Evolutionary conservation across 371 early-diverging fungal species (phyloP).

Genomic region (Sanchytrium tribonematis): DNA sequence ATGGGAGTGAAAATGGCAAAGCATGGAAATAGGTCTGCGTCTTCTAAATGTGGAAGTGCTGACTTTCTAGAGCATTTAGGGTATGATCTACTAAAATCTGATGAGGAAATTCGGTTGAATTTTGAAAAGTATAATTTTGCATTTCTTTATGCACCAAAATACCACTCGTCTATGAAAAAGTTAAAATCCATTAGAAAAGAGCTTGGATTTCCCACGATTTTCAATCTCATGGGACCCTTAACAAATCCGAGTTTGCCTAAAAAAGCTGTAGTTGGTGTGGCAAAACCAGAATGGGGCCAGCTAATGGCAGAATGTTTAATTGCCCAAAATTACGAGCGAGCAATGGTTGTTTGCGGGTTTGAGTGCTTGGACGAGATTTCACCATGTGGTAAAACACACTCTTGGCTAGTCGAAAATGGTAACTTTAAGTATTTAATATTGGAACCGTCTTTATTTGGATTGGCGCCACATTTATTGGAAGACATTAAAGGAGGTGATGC

Average conservation of each 20-base stretch:
- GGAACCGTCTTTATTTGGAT: slow-evolving; percentile 53
- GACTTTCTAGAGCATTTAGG: slow-evolving; percentile 65
- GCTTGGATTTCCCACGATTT: slow-evolving; percentile 68
- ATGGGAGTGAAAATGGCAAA: slow-evolving; percentile 67
- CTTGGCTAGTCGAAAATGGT: slow-evolving; percentile 31
- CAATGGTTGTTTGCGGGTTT: slow-evolving; percentile 56
- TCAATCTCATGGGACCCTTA: slow-evolving; percentile 80
- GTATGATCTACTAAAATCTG: slow-evolving; percentile 35
- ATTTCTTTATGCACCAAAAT: slow-evolving; percentile 67
- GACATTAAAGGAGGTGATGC: slow-evolving; percentile 49
- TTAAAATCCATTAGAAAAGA: slow-evolving; percentile 48
- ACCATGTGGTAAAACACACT: slow-evolving; percentile 13
- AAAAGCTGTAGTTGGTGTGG: slow-evolving; percentile 64
- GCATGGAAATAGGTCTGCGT: slow-evolving; percentile 83
- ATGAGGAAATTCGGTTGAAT: slow-evolving; percentile 18
- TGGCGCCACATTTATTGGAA: slow-evolving; percentile 34
- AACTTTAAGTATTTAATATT: slow-evolving; percentile 29
- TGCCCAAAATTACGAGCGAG: slow-evolving; percentile 34
- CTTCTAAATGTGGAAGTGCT: slow-evolving; percentile 73
- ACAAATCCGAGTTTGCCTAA: slow-evolving; percentile 43
- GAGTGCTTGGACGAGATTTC: slow-evolving; percentile 44
- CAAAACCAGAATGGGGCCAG: slow-evolving; percentile 37
- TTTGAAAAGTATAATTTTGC: slow-evolving; percentile 37
- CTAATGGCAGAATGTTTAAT: slow-evolving; percentile 59
- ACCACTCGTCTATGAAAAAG: slow-evolving; percentile 68